Conservation (phyloP, 257 asterid genomes). For the Penstemon davidsonii region DNA sequence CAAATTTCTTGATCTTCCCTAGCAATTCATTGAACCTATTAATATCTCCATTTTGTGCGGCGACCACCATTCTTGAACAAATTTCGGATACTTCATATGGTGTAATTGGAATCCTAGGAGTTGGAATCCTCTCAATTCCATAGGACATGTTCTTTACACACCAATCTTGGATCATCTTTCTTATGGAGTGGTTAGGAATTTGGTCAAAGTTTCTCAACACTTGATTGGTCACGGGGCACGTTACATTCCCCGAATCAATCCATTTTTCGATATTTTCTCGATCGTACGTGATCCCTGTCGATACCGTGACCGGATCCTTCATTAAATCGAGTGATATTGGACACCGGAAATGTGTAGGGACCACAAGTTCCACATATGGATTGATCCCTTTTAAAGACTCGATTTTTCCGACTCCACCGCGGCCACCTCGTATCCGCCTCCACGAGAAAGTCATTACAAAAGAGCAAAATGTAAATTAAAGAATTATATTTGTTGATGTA, state of each 20-base stretch:
- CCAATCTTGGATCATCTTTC: conserved; percentile 92
- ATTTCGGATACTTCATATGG: conserved; percentile 47
- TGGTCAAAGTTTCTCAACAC: conserved; percentile 40
- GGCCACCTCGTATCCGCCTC: conserved; percentile 42
- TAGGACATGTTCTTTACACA: conserved; percentile 64
- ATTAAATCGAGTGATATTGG: conserved; percentile 66
- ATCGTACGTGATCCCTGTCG: conserved; percentile 67
- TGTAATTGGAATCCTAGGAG: conserved; percentile 68
- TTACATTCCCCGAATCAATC: conserved; percentile 46
- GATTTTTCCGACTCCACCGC: conserved; percentile 19
- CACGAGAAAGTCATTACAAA: conserved; percentile 41
- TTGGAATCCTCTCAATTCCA: conserved; percentile 83
- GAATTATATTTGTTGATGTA: background rate
- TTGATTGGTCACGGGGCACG: conserved; percentile 66
- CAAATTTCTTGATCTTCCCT: conserved; percentile 42
- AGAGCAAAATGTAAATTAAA: background rate
- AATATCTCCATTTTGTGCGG: conserved; percentile 34
- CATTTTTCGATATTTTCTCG: conserved; percentile 68
- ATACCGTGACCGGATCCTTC: conserved; percentile 69
- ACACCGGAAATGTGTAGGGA: conserved; percentile 55
- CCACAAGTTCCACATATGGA: conserved; percentile 37
- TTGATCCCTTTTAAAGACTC: conserved; percentile 4
- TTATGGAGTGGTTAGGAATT: conserved; percentile 68
- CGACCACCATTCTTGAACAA: conserved; percentile 35
- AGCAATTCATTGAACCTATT: conserved; percentile 46